Evolutionary conservation across 2,329 filamentous ascomycete genomes (phyloP).

Genomic region (Calonectria multiphialidica): DNA sequence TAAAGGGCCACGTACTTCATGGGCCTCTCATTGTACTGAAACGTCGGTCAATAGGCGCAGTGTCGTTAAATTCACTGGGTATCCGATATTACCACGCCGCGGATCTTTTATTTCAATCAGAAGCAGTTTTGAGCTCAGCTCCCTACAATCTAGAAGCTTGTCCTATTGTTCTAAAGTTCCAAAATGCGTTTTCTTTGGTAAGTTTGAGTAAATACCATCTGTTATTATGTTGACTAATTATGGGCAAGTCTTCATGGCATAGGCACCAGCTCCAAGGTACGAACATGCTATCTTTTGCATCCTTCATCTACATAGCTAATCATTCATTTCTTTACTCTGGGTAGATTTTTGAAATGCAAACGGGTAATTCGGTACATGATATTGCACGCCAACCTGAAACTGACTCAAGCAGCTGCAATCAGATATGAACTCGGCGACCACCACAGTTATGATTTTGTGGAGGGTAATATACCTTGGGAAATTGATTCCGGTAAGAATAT

Average conservation of each 20-base stretch:
- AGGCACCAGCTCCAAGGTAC: neutral
- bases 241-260: neutral
- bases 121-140: neutral
- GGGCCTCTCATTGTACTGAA: neutral
- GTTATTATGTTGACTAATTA: neutral
- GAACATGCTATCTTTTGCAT: neutral
- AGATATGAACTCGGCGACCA: neutral
- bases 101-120: neutral
- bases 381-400: neutral
- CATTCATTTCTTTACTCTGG: too few species aligned
- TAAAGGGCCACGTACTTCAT: neutral
- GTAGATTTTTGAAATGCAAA: constrained; percentile 1
- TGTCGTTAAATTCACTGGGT: neutral
- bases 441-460: neutral
- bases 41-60: neutral
- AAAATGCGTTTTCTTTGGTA: neutral
- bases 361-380: neutral
- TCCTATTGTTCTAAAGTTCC: neutral
- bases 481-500: neutral
- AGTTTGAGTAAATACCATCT: neutral
- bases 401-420: neutral
- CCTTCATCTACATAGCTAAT: neutral
- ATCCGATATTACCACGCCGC: neutral
- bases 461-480: neutral
- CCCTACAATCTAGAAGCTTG: too few species aligned